Base-by-base conservation (phyloP, 495 filamentous ascomycete genomes). In the Aspergillus saccharolyticus region DNA sequence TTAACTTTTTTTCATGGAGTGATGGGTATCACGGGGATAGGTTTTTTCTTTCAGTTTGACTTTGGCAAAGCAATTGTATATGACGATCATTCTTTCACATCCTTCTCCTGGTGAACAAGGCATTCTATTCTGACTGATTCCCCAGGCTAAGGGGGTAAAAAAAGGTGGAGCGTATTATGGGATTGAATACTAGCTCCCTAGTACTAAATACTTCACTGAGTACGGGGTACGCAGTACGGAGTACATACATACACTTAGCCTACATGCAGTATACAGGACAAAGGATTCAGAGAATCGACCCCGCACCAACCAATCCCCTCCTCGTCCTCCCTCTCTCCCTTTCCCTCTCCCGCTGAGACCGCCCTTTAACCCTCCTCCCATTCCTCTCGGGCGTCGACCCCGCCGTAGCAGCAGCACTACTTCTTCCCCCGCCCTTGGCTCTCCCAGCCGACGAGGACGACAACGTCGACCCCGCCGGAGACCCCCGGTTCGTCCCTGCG, bases 251-350 rank as follows among this genome's bases (percentile, higher is more conserved):
- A n/a, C n/a, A 28, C 25, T 9, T 28, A 28, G 25, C n/a, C n/a
- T 28, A 28, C 25, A 4, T 28, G 25, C 25, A 28, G 25, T 28
- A n/a, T 28, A 28, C 9, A 12, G 4, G 14, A 15, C 6, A 15
- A 12, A 46, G 33, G 21, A 10, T 12, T 19, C 14, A 12, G 14
- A 61, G 20, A 17, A 50, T 16, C 15, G 8, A 33, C 1, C 45
- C 48, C 48, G 16, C 24, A 42, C 28, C 20, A 43, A 30, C 44
- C 44, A 46, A 57, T 14, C 19, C 55, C 54, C 43, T 44, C 24
- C 24, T 49, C 63, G 28, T 30, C 33, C 63, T 57, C 53, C 57
- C 30, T 42, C 57, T 44, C 42, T 61, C 63, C 55, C 60, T 39
- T n/a, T 59, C 53, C 48, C 57, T 60, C 48, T 62, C 45, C n/a